Conservation (phyloP, 1,284 basidiomycete genomes). For the Leccinum angustisporum region DNA sequence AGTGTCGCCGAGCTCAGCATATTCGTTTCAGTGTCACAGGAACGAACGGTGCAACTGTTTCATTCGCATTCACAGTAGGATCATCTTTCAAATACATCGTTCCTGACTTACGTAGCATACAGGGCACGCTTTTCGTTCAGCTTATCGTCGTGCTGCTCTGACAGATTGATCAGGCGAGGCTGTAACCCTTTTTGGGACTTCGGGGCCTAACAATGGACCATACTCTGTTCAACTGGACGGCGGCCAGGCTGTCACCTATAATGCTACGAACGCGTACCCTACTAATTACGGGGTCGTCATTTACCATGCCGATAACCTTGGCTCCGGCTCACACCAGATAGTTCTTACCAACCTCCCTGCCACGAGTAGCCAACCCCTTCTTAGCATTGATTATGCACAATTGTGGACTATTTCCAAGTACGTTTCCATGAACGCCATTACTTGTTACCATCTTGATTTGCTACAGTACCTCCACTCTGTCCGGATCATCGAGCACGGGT, state of each 20-base stretch:
- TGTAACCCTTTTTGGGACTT: conserved; percentile 28
- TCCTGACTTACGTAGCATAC: conserved; percentile 4
- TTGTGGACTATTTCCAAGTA: conserved; percentile 20
- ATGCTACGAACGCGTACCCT: conserved; percentile 24
- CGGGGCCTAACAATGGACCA: conserved; percentile 30
- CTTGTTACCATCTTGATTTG: conserved; percentile 5
- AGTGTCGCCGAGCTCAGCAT: background rate
- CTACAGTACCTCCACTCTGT: conserved; percentile 1
- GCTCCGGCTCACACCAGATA: conserved; percentile 29
- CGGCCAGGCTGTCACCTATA: conserved; percentile 20
- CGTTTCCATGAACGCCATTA: background rate
- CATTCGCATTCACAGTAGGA: conserved; percentile 34
- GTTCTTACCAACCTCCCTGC: conserved; percentile 31
- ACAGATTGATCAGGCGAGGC: conserved; percentile 25
- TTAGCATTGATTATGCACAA: conserved; percentile 28
- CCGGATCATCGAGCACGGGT: background rate
- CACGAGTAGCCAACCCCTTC: conserved; percentile 10
- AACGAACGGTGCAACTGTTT: conserved; percentile 24
- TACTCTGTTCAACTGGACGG: conserved; percentile 31
- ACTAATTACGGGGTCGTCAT: conserved; percentile 29
- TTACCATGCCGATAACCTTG: conserved; percentile 36
- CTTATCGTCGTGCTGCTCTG: background rate
- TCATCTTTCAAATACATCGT: background rate
- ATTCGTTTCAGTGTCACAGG: conserved; percentile 27
- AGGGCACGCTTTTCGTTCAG: conserved; percentile 23